These are phyloP conservation scores for Myxozyma neotropica DNA, from an alignment of 805 yeast genomes.

Conservation along the genomic window DNA sequence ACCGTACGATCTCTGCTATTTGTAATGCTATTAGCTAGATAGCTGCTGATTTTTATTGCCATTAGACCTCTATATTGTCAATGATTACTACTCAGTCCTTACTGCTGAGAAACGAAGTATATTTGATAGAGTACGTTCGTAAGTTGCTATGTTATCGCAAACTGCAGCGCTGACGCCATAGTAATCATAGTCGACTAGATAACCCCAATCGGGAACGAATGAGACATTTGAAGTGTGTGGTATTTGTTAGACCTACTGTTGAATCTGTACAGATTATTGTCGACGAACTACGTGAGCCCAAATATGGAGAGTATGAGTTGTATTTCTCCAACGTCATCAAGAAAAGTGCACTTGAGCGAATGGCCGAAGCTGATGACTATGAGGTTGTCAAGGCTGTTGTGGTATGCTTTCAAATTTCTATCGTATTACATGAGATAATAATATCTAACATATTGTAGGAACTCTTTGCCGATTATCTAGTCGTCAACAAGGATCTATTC, in stretches of 20 bases:
- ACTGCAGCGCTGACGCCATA: background rate
- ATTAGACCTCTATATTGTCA: conserved; percentile 74
- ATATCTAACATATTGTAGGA: conserved; percentile 47
- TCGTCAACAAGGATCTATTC: conserved; percentile 71
- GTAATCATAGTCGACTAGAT: conserved; percentile 50
- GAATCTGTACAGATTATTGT: conserved; percentile 62
- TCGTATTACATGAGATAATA: background rate
- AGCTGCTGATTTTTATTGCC: background rate
- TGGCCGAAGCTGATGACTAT: conserved; percentile 88
- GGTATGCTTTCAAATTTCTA: conserved; percentile 14
- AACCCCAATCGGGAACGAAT: conserved; percentile 64
- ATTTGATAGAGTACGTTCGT: conserved; percentile 61
- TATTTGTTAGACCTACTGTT: conserved; percentile 72
- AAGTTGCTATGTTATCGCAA: background rate
- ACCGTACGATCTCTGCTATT: conserved; percentile 47
- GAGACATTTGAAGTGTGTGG: conserved; percentile 79
- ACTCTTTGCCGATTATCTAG: conserved; percentile 78
- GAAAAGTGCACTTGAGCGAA: conserved; percentile 76
- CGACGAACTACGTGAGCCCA: conserved; percentile 75
- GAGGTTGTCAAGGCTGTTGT: conserved; percentile 76
- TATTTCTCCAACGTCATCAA: conserved; percentile 74
- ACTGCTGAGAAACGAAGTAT: conserved; percentile 78
- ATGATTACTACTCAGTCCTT: conserved; percentile 86
- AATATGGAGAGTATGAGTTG: conserved; percentile 74
- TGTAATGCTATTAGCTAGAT: background rate